Evolutionary conservation across 202 grass and related monocot species (phyloP).

Genomic region (Schoenoplectus tabernaemontani): DNA sequence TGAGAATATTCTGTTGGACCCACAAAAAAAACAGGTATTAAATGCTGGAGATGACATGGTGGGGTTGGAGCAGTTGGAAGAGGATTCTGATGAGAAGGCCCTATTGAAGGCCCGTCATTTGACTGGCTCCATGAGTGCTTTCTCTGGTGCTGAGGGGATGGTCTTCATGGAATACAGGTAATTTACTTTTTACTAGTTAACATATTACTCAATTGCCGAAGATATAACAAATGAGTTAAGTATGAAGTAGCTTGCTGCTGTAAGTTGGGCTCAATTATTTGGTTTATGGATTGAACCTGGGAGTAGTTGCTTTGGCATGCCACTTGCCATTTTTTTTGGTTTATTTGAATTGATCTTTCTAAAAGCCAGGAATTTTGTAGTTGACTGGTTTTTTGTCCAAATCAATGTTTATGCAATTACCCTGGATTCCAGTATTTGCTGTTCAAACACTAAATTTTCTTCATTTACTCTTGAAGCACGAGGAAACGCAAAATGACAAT

Average conservation of each 20-base stretch:
- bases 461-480: constrained; percentile 42
- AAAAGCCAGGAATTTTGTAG: neutral
- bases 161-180: constrained; percentile 93
- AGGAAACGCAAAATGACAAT: constrained; percentile 49
- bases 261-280: neutral
- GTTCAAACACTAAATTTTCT: neutral
- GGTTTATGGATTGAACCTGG: neutral
- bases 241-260: neutral
- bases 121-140: constrained; percentile 64
- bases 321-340: neutral
- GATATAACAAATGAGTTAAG: constrained; percentile 1
- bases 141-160: constrained; percentile 64
- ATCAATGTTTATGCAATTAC: neutral
- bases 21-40: constrained; percentile 33
- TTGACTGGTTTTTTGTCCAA: neutral
- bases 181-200: neutral
- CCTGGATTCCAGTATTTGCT: neutral
- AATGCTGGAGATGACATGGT: constrained; percentile 87
- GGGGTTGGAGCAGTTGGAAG: constrained; percentile 83
- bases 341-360: neutral
- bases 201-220: neutral
- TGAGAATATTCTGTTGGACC: neutral
- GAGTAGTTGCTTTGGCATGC: neutral
- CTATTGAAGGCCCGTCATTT: constrained; percentile 51
- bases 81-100: constrained; percentile 86